phyloP scores from a whole-genome alignment of 2,329 filamentous ascomycete species.

The Botrytis pseudocinerea region DNA sequence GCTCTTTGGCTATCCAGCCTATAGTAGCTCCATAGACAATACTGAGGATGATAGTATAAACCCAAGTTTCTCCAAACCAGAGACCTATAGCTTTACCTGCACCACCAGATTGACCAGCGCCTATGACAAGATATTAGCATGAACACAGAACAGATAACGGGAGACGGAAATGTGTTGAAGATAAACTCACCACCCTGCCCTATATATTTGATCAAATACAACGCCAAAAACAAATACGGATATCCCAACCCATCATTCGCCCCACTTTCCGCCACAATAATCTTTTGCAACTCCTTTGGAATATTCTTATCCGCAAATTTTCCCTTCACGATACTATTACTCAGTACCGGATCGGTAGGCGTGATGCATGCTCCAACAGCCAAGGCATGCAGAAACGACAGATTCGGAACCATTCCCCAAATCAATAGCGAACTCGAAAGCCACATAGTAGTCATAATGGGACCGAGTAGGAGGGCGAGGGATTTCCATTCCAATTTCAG shows the following conservation, averaged over 20 bases:
- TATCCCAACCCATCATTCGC: slow-evolving; percentile 86
- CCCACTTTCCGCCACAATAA: slow-evolving; percentile 77
- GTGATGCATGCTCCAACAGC: slow-evolving; percentile 85
- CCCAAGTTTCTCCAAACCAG: slow-evolving; percentile 86
- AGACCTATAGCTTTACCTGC: slow-evolving; percentile 66
- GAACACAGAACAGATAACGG: neutral
- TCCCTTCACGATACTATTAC: slow-evolving; percentile 88
- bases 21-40: slow-evolving; percentile 74
- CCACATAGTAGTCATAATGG: slow-evolving; percentile 88
- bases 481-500: slow-evolving; percentile 76
- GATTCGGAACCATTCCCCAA: slow-evolving; percentile 71
- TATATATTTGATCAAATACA: slow-evolving; percentile 79
- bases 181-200: slow-evolving; percentile 54
- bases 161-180: slow-evolving; percentile 23
- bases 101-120: slow-evolving; percentile 54
- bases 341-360: slow-evolving; percentile 85
- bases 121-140: neutral
- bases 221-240: slow-evolving; percentile 80
- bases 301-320: slow-evolving; percentile 92
- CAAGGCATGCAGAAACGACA: slow-evolving; percentile 75
- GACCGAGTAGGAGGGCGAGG: slow-evolving; percentile 72
- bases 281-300: slow-evolving; percentile 75
- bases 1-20: slow-evolving; percentile 77
- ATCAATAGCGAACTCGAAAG: slow-evolving; percentile 74
- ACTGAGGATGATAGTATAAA: slow-evolving; percentile 78